Evolutionary conservation across 179 eudicot genomes (phyloP).

Genomic region (Silene noctiflora): DNA sequence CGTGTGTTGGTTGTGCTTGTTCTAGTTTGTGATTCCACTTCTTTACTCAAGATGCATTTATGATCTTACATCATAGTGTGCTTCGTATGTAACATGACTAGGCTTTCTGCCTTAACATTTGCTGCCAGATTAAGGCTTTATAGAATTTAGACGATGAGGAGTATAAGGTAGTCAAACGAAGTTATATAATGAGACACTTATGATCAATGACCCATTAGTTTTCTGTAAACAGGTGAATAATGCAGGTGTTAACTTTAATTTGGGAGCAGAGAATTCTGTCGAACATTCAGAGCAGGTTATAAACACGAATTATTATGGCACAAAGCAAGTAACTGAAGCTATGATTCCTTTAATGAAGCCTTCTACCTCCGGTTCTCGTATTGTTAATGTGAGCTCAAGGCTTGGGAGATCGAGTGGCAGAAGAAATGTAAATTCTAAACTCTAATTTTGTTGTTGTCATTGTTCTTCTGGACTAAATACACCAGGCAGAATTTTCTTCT

Average conservation of each 20-base stretch:
- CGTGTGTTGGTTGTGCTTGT: too few relatives aligned
- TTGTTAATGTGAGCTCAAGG: slow-evolving; percentile 80
- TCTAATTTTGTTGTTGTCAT: neutral
- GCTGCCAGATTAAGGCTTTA: neutral
- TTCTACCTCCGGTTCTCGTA: slow-evolving; percentile 73
- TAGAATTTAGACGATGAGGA: neutral
- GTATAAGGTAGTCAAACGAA: neutral
- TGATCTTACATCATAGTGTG: too few relatives aligned
- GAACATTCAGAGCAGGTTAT: slow-evolving; percentile 79
- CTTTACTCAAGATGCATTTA: too few relatives aligned
- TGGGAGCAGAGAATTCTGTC: slow-evolving; percentile 64
- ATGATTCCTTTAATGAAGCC: slow-evolving; percentile 83
- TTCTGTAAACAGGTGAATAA: slow-evolving; percentile 64
- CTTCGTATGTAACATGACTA: neutral
- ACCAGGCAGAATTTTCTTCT: neutral
- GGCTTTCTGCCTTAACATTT: neutral
- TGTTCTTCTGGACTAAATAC: neutral
- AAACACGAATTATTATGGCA: slow-evolving; percentile 74
- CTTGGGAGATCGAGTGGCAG: slow-evolving; percentile 81
- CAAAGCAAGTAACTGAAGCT: slow-evolving; percentile 68
- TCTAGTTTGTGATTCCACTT: too few relatives aligned
- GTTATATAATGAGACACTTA: neutral
- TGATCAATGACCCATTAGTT: slow-evolving; percentile 3
- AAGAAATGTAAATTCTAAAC: slow-evolving; percentile 60
- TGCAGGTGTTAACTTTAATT: slow-evolving; percentile 79